Evolutionary conservation across 2,329 filamentous ascomycete species (phyloP).

Genomic region (Fusarium agapanthi): DNA sequence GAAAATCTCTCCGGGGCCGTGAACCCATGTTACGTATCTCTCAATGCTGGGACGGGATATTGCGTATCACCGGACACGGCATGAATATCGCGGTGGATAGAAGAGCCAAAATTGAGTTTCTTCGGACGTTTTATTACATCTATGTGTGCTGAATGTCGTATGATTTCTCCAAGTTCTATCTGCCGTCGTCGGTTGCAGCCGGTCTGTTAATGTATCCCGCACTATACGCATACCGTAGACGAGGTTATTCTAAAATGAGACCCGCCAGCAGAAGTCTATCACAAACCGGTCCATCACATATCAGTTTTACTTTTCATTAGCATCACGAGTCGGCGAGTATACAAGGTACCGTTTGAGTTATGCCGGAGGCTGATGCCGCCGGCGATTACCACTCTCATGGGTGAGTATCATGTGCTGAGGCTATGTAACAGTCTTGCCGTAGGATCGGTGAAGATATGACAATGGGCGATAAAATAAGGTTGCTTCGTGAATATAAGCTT

Average conservation of each 20-base stretch:
- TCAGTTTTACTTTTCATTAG: background rate
- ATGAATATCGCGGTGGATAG: background rate
- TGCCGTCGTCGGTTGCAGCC: background rate
- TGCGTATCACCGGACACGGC: background rate
- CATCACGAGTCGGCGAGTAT: background rate
- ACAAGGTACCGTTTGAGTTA: background rate
- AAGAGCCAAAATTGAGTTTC: background rate
- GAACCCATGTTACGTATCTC: background rate
- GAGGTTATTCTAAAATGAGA: rapidly evolving
- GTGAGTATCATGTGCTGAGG: background rate
- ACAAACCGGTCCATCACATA: background rate
- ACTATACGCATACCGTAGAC: no score
- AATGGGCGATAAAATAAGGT: no score
- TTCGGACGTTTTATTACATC: background rate
- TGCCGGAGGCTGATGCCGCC: background rate
- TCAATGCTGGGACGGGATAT: rapidly evolving
- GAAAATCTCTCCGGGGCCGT: background rate
- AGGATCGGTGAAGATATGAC: background rate
- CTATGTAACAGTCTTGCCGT: background rate
- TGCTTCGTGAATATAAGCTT: no score
- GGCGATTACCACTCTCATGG: no score
- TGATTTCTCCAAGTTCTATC: background rate
- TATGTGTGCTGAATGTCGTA: background rate
- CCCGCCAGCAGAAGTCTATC: background rate
- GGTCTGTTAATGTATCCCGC: background rate